These are phyloP conservation scores for Exophiala sp. DNA, from an alignment of 2,329 filamentous ascomycete genomes.

Conservation along the genomic window DNA sequence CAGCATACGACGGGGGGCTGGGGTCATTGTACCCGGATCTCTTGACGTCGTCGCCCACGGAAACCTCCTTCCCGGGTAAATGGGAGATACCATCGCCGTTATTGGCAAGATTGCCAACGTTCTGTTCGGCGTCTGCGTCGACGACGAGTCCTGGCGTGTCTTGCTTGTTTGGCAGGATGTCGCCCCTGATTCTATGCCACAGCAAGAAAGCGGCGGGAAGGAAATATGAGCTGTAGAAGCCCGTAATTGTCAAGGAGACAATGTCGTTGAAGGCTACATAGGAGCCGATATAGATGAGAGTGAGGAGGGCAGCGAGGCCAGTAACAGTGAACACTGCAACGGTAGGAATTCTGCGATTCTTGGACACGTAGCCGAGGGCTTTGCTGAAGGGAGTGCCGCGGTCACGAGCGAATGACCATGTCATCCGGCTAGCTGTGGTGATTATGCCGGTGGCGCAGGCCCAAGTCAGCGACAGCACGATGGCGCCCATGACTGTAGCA, in stretches of 20 bases:
- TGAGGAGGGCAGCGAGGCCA: constrained; percentile 21
- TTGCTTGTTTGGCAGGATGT: constrained; percentile 37
- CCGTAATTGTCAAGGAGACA: constrained; percentile 34
- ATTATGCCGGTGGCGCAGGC: constrained; percentile 29
- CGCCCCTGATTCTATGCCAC: constrained; percentile 35
- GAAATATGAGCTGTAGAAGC: constrained; percentile 38
- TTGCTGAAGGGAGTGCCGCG: constrained; percentile 24
- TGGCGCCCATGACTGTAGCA: constrained; percentile 28
- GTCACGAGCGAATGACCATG: constrained; percentile 29
- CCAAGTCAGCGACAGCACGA: constrained; percentile 30
- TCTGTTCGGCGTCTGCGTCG: constrained; percentile 27
- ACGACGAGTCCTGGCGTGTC: constrained; percentile 17
- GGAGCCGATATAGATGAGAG: constrained; percentile 31
- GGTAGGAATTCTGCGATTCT: constrained; percentile 19
- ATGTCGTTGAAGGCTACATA: constrained; percentile 30
- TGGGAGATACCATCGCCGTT: background rate
- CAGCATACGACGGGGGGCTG: background rate
- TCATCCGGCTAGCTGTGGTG: constrained; percentile 29
- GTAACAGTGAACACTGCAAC: constrained; percentile 18
- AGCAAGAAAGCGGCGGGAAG: constrained; percentile 34
- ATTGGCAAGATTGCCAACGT: constrained; percentile 22
- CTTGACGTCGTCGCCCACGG: background rate
- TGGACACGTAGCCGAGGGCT: constrained; percentile 31
- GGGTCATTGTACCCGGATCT: background rate
- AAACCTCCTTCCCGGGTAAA: background rate